A percentile compares a stretch with the other conserved stretches of the same genome.
Conservation (phyloP, 371 early-diverging fungal genomes). For the Mucor lusitanicus region DNA sequence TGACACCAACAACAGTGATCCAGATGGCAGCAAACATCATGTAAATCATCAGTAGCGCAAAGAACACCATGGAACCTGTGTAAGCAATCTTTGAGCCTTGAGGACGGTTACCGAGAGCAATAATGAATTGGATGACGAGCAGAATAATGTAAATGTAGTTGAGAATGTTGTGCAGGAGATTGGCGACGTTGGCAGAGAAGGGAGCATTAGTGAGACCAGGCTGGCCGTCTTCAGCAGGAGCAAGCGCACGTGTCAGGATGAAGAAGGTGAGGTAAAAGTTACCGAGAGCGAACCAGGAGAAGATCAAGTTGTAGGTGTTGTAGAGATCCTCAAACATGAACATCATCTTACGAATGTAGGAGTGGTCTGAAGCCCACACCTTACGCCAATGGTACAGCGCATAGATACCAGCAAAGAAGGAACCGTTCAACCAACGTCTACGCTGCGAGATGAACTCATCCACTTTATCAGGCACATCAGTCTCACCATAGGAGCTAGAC, state of each 20-base stretch:
- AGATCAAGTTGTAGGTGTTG: conserved; percentile 60
- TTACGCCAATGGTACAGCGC: conserved; percentile 60
- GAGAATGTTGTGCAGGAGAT: conserved; percentile 38
- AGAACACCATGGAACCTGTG: conserved; percentile 50
- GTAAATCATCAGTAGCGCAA: conserved; percentile 59
- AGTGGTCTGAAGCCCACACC: conserved; percentile 65
- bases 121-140: conserved; percentile 66
- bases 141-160: conserved; percentile 65
- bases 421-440: conserved; percentile 87
- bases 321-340: conserved; percentile 70
- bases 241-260: conserved; percentile 58
- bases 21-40: conserved; percentile 59
- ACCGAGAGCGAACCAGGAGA: conserved; percentile 76
- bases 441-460: conserved; percentile 87
- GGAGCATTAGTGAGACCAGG: conserved; percentile 21
- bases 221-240: conserved; percentile 20
- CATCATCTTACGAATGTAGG: conserved; percentile 62
- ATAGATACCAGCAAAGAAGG: conserved; percentile 72
- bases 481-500: conserved; percentile 74
- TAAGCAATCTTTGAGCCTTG: conserved; percentile 61
- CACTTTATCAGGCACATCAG: conserved; percentile 78
- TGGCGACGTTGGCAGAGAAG: conserved; percentile 29
- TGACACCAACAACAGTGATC: conserved; percentile 52
- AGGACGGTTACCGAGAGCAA: conserved; percentile 81
- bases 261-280: conserved; percentile 83